Evolutionary conservation across 345 rosid species (phyloP), one percentile per base, ranked within the genome.

Genomic region (Boechera divaricarpa): DNA sequence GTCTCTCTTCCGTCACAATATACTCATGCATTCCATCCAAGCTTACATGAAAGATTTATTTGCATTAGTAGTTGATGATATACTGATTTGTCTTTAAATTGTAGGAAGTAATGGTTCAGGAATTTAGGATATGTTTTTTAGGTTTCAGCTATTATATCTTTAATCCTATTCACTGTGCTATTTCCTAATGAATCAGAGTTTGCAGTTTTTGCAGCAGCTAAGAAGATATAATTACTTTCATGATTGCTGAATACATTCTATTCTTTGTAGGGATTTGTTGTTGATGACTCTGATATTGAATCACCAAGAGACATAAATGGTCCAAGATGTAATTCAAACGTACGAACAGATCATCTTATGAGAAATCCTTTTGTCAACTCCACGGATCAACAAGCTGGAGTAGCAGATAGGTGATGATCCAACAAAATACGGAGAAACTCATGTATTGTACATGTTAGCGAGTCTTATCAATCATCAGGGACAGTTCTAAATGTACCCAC

Each of bases 231-330:
- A 10, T n/a, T 21, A 28, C n/a, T 63, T 4, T 56, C 9, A n/a
- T 66, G 51, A 59, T 78, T 78, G 15, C 58, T 67, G 51, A 59
- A 48, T 59, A 51, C 51, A 49, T 72, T 66, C 33, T 41, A 49
- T 72, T 66, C 33, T 41, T 60, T 66, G 74, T 82, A 95, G 99
- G 93, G 92, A 39, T 85, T 92, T 83, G 95, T 91, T 49, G 90
- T 87, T 55, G 95, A 92, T 83, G 96, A 90, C 78, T 92, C 90
- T 36, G 99, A 90, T 82, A 80, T 51, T 81, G 94, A 83, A 73
- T 88, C 91, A 66, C 87, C 97, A 2, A 83, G 82, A 77, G 79
- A 85, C 72, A 75, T 68, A 81, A 84, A 66, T 70, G 82, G 73
- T 73, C 67, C 79, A 31, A 82, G 74, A 49, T 88, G 83, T 82